Evolutionary conservation across 495 filamentous ascomycete genomes (phyloP), one percentile per base, ranked within the genome.

Genomic region (Aspergillus bridgeri): DNA sequence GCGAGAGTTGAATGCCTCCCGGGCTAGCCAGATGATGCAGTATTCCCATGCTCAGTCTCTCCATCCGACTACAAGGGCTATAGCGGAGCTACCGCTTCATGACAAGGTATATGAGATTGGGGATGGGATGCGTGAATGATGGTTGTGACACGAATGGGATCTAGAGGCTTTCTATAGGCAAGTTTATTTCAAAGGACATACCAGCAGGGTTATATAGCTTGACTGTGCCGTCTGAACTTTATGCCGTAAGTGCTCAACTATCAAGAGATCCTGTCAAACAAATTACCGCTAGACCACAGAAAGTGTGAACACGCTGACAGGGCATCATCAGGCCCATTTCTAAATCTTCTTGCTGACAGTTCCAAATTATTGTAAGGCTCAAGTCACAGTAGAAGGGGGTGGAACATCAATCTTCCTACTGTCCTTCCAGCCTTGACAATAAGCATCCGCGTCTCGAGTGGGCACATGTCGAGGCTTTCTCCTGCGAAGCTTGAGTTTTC

Each of bases 401-500:
- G 43, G 43, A 46, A 21, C 13, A 46, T 46, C 20, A 21, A 46
- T 46, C 9, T 46, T 46, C 9, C 43, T 46, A 15, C 49, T 52
- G 27, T 38, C 49, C 23, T 18, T 13, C 24, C 49, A 20, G 27
- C 25, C 49, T 38, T 42, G 49, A 11, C 33, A 3, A 51, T 38
- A 51, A 38, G 49, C 17, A 1, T 51, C 25, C 9, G 15, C 6
- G 49, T 38, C 5, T 42, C 25, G 49, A 38, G 7, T 8, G 19
- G 27, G 24, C 13, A 2, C 18, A 27, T 15, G n/a, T 24, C 25
- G 25, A 38, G 25, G 1, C n/a, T 52, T 52, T 29, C 48, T 25
- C 19, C 1, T 15, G 2, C 21, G n/a, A 46, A 64, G 25, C 27
- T 64, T 58, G 48, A 58, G 52, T 18, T 58, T 58, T 19, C 57